phyloP scores from a whole-genome alignment of 2,329 filamentous ascomycete genomes.

The Cercospora berteroae region DNA sequence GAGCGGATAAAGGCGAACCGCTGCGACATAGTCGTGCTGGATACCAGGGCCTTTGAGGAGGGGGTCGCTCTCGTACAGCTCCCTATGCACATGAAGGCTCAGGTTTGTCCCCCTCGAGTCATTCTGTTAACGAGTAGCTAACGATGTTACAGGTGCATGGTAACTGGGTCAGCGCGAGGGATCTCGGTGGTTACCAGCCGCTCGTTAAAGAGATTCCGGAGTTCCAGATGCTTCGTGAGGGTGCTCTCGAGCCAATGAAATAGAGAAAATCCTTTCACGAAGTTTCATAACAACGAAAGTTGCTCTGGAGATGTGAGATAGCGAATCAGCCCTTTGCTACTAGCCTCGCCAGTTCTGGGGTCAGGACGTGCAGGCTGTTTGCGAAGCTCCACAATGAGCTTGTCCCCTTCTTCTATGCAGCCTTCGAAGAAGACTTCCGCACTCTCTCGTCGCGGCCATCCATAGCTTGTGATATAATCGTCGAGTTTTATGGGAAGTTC shows the following conservation, averaged over 20 bases:
- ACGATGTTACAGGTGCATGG: constrained; percentile 8
- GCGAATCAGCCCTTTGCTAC: background rate
- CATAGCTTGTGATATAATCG: constrained; percentile 6
- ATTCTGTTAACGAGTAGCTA: background rate
- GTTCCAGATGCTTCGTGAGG: constrained; percentile 14
- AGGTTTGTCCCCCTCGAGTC: constrained; percentile 11
- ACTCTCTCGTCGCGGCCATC: background rate
- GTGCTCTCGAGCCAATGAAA: constrained; percentile 21
- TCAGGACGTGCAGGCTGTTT: background rate
- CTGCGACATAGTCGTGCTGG: constrained; percentile 43
- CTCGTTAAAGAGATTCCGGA: constrained; percentile 9
- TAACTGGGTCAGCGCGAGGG: constrained; percentile 18
- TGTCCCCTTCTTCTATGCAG: background rate
- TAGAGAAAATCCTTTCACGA: background rate
- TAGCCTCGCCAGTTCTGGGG: background rate
- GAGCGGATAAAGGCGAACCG: constrained; percentile 28
- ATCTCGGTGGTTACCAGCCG: constrained; percentile 18
- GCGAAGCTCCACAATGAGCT: background rate
- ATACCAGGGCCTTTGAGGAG: constrained; percentile 41
- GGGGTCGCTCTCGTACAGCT: constrained; percentile 44
- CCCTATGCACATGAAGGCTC: constrained; percentile 35
- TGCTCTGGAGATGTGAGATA: background rate
- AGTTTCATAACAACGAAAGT: background rate
- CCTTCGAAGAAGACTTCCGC: background rate
- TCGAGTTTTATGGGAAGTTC: background rate